Evolutionary conservation across 441 rosid genomes (phyloP).

Genomic region (Breynia disticha): DNA sequence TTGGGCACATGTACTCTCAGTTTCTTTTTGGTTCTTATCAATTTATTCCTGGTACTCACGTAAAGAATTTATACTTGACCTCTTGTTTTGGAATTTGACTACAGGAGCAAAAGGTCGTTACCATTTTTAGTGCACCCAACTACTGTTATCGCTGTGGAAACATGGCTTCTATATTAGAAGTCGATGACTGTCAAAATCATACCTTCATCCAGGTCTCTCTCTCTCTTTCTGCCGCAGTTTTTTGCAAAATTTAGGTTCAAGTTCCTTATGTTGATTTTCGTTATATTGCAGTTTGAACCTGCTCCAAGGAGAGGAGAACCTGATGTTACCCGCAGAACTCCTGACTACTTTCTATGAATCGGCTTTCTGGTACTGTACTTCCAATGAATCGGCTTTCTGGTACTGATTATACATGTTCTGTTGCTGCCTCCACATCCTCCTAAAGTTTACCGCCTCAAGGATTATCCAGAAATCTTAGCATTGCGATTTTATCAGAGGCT

Average conservation of each 20-base stretch:
- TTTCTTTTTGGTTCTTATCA: not conserved
- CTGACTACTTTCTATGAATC: constrained; percentile 77
- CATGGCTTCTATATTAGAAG: constrained; percentile 94
- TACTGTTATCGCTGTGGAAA: constrained; percentile 93
- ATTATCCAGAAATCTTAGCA: not conserved
- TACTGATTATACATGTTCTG: constrained; percentile 3
- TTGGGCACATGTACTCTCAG: constrained; percentile 72
- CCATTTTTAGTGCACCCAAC: constrained; percentile 91
- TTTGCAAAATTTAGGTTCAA: not conserved
- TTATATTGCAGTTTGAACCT: constrained; percentile 72
- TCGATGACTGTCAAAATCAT: constrained; percentile 86
- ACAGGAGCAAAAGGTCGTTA: constrained; percentile 94
- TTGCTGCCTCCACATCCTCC: not conserved
- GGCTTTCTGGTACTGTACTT: constrained; percentile 4
- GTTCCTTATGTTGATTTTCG: constrained; percentile 5
- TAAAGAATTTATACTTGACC: no score
- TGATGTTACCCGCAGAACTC: constrained; percentile 86
- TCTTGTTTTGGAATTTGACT: constrained; percentile 1
- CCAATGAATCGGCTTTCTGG: no score
- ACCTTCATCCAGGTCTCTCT: constrained; percentile 70
- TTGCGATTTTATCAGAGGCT: no score
- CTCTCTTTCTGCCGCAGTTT: not conserved
- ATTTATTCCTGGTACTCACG: not conserved
- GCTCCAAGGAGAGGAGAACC: constrained; percentile 96
- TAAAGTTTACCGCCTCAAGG: constrained; percentile 3